Conservation (phyloP, 2,329 filamentous ascomycete species). For the Penicillium polonicum region DNA sequence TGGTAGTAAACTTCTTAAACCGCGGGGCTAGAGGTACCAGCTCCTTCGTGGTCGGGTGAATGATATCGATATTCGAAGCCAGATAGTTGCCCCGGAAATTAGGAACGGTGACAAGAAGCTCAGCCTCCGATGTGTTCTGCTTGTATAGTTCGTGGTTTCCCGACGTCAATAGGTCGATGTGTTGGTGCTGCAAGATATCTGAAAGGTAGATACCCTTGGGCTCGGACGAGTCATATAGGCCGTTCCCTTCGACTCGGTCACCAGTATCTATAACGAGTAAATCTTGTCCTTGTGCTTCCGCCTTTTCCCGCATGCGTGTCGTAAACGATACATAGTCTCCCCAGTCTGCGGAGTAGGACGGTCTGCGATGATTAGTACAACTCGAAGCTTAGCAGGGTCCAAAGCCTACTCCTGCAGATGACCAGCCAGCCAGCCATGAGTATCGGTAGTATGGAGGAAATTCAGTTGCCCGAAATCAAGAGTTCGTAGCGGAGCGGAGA, state of each 20-base stretch:
- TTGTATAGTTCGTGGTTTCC: conserved; percentile 97
- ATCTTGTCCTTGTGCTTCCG: conserved; percentile 76
- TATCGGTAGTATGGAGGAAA: conserved; percentile 95
- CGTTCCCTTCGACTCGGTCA: conserved; percentile 90
- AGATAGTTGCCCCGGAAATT: conserved; percentile 79
- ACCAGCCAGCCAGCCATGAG: conserved; percentile 92
- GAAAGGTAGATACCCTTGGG: conserved; percentile 89
- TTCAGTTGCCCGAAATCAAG: conserved; percentile 93
- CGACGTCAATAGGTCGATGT: conserved; percentile 78
- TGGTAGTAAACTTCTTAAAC: conserved; percentile 87
- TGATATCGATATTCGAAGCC: conserved; percentile 89
- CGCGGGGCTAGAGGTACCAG: conserved; percentile 74
- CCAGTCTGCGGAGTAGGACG: conserved; percentile 95
- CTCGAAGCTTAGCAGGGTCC: conserved; percentile 2
- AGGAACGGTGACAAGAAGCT: conserved; percentile 76
- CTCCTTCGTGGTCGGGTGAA: conserved; percentile 68
- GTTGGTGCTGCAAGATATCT: conserved; percentile 78
- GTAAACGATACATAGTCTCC: conserved; percentile 96
- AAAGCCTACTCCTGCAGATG: conserved; percentile 80
- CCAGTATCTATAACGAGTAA: conserved; percentile 94
- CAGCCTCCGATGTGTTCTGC: conserved; percentile 70
- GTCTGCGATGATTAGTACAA: conserved; percentile 48
- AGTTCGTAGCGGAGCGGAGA: conserved; percentile 77
- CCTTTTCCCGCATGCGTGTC: conserved; percentile 73
- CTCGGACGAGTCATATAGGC: conserved; percentile 83